Base-by-base conservation (phyloP, 176 grass and related monocot species). In the Triticum monococcum region DNA sequence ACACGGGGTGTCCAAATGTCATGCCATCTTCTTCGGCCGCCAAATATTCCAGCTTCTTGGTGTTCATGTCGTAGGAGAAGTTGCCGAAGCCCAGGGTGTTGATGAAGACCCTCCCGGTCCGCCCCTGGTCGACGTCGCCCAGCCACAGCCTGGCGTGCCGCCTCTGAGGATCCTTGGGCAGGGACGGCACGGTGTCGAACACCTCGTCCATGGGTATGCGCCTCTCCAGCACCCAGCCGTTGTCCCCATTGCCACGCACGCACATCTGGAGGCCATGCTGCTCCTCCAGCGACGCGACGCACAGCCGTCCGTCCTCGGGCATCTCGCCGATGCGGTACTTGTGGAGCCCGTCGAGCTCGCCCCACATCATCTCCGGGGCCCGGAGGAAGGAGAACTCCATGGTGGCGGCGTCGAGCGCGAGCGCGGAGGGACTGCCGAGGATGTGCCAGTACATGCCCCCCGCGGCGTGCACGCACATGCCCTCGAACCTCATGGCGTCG, bases 261-360 rank as follows among this genome's bases (percentile, higher is more conserved):
- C 63, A 86, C 32, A 86, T 0, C 69, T 75, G n/a, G 28, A 75
- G 7, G 0, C 45, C 60, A 3, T 87, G 20, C 9, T 9, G 18
- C 2, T 1, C 0, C 57, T 73, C 57, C 26, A 87, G 43, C 28
- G 56, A 12, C 2, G 28, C 85, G 12, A 87, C 67, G 41, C 85
- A 87, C 40, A 87, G 77, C 3, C 11, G 85, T 20, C 77, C 77
- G 22, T 64, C 85, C 54, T 72, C 67, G 20, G 67, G 77, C 54
- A 0, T 50, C 77, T 87, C 85, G 12, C 85, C 85, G 22, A 87
- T 26, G 26, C 85, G 85, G 33, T 63, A 87, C 67, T 78, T 85
- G 5, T 50, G n/a, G 3, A 0, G 7, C 5, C 24, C 72, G 1
- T 9, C 23, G 0, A 16, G 16, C 3, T 0, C 43, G 0, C 72